Evolutionary conservation across 2,329 filamentous ascomycete species (phyloP), one percentile per base, ranked within the genome.

Genomic region (Cercospora sp.): DNA sequence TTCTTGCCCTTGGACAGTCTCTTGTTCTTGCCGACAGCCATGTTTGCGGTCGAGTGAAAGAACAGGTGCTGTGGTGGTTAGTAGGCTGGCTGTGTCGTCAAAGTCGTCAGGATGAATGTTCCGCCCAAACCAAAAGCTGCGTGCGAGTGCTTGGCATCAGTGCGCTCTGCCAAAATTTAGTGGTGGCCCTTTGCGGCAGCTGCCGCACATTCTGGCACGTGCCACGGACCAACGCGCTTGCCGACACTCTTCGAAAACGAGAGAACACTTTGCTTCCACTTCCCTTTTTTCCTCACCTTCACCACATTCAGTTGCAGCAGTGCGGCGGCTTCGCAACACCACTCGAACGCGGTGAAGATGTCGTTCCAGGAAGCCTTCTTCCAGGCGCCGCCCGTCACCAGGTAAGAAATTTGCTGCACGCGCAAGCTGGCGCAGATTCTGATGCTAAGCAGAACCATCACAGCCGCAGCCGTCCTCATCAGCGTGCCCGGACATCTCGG

Each of bases 1-100:
- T 99, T 99, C 93, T 98, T 99, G 87, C 95, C 95, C 90, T 99
- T 99, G 77, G 95, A 98, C 88, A 99, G 90, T 89, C 95, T 93
- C 93, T 99, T 99, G 91, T 99, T 99, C 92, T 93, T 93, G 87
- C 90, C 90, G 84, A 93, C 90, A 88, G 90, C 90, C 90, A 93
- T 80, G 75, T 72, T 79, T 75, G 75, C 76, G 74, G 63, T 70
- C 66, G 68, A 61, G 53, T 60, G 70, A 68, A 73, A 73, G 60
- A 63, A 69, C 67, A 67, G 68, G 68, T 70, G 70, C 66, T 72
- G 71, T 68, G 68, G 69, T 64, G 63, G 70, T 70, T 68, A 70
- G 68, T 68, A 67, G 63, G 36, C 48, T 53, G 51, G 64, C 62
- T 31, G 55, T 28, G 28, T 59, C 55, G 55, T 61, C 59, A 61